phyloP scores from a whole-genome alignment of 2,329 filamentous ascomycete species.

The Corniculantispora saksenae region DNA sequence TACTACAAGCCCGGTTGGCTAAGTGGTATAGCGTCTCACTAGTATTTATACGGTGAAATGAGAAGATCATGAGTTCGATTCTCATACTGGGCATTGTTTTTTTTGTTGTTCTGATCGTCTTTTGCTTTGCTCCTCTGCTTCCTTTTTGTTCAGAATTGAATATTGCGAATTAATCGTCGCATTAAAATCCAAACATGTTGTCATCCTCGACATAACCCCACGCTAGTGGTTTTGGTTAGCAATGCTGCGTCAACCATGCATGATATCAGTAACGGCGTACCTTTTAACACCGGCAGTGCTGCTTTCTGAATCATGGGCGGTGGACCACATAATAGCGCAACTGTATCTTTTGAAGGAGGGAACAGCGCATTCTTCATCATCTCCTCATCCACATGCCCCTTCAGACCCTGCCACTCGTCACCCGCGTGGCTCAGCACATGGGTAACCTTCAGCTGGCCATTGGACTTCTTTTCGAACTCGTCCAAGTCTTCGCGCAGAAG shows the following conservation, averaged over 20 bases:
- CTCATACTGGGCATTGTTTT: slow-evolving; percentile 31
- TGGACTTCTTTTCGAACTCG: slow-evolving; percentile 46
- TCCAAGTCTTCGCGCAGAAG: slow-evolving; percentile 57
- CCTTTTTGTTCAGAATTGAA: no score
- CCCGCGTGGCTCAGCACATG: slow-evolving; percentile 49
- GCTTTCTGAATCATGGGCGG: slow-evolving; percentile 53
- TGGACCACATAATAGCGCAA: slow-evolving; percentile 51
- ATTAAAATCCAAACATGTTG: slow-evolving; percentile 16
- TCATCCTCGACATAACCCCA: slow-evolving; percentile 18
- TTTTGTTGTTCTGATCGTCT: not conserved
- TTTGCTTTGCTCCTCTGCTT: not conserved
- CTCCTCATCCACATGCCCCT: slow-evolving; percentile 44
- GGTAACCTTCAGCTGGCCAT: slow-evolving; percentile 43
- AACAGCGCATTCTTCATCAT: slow-evolving; percentile 44
- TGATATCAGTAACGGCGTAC: slow-evolving; percentile 19
- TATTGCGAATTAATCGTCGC: no score
- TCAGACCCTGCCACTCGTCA: slow-evolving; percentile 46
- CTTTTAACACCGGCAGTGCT: slow-evolving; percentile 48
- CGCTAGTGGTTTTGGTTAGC: not conserved
- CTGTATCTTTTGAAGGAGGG: slow-evolving; percentile 40
- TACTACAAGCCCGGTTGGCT: slow-evolving; percentile 32
- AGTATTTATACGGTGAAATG: slow-evolving; percentile 30
- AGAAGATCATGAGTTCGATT: slow-evolving; percentile 39
- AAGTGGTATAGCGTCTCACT: slow-evolving; percentile 40
- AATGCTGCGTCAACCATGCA: not conserved